Evolutionary conservation across 495 filamentous ascomycete species (phyloP), one percentile per base, ranked within the genome.

Genomic region (Annulohypoxylon nitens): DNA sequence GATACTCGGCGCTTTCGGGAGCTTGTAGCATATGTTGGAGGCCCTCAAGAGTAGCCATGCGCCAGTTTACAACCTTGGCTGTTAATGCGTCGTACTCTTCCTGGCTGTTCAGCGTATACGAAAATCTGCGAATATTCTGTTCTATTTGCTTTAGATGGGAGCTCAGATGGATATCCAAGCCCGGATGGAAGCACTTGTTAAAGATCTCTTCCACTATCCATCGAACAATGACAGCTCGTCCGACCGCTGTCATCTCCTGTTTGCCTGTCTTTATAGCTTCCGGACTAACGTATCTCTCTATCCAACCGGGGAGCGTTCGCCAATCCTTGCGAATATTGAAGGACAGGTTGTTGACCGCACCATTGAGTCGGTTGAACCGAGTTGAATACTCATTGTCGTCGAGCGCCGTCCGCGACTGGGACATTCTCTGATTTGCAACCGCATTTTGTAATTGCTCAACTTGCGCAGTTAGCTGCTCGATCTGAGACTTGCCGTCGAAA

Each of bases 391-490:
- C 96, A 78, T 90, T 97, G 79, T 99, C 96, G 80, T 99, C 96
- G 33, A 98, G 90, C 4, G 96, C 94, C 0, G 95, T 98, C 34
- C 94, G 93, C 14, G 95, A 98, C 72, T 95, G 92, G 12, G 95
- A 93, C 78, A 99, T 91, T 60, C 96, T 90, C 80, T 98, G 97
- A 79, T 98, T 93, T 37, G 97, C 96, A 51, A 99, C 89, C 4
- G 93, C 95, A 78, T 99, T 98, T 81, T 99, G 96, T 10, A 99
- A 88, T 76, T 94, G 92, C 78, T 98, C 93, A 10, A 99, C 93
- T 78, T 98, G 95, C 53, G 91, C 85, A 71, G 92, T 93, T 69
- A 95, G 90, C 72, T 92, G 89, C 75, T 97, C 93, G 33, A 98
- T 93, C 78, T 97, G 93, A 57, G 90, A 85, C 76, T 97, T 95